Conservation (phyloP, 2,329 filamentous ascomycete species). For the Geoglossum cookeanum region DNA sequence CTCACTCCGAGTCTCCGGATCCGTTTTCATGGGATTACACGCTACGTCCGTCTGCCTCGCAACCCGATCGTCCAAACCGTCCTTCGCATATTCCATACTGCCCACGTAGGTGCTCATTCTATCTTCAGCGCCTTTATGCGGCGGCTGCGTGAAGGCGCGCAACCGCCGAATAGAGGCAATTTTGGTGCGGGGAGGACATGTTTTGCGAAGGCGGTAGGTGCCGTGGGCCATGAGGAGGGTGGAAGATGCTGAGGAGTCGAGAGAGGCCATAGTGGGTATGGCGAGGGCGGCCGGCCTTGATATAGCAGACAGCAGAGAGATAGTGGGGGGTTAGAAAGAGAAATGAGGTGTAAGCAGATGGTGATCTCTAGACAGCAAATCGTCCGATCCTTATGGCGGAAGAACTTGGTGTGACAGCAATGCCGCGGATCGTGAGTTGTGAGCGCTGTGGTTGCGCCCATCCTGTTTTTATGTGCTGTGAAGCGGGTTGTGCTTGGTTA, state of each 20-base stretch:
- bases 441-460: too few species aligned
- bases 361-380: too few species aligned
- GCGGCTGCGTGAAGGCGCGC: not conserved
- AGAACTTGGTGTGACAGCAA: too few species aligned
- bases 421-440: too few species aligned
- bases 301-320: too few species aligned
- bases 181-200: not conserved
- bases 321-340: too few species aligned
- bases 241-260: not conserved
- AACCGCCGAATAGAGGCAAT: not conserved
- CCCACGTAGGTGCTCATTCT: conserved; percentile 42
- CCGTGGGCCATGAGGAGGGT: not conserved
- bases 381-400: too few species aligned
- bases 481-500: too few species aligned
- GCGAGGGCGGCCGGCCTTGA: too few species aligned
- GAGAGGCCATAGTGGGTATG: not conserved
- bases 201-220: conserved; percentile 3
- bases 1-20: conserved; percentile 40
- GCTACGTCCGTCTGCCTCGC: conserved; percentile 40
- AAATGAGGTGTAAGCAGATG: too few species aligned
- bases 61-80: conserved; percentile 40
- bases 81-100: conserved; percentile 47
- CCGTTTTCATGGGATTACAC: conserved; percentile 48
- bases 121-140: conserved; percentile 2
- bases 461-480: too few species aligned